Evolutionary conservation across 225 moss, liverwort and hornwort genomes (phyloP).

Genomic region (Anthoceros angustus): DNA sequence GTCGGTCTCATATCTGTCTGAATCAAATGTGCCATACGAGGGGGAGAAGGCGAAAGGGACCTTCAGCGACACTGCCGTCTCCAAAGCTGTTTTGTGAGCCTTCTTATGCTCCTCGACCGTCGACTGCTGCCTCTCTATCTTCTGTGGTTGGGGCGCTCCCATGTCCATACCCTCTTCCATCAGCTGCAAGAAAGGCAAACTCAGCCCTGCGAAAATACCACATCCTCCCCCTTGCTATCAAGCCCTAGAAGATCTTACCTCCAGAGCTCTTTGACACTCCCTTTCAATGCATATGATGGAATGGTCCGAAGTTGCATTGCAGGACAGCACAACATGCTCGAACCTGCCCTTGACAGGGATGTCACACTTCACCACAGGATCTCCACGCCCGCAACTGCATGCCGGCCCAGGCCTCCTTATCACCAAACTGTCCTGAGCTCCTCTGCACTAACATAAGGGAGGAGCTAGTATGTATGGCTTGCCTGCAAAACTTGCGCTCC

Average conservation of each 20-base stretch:
- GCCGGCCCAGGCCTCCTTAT: too few species aligned
- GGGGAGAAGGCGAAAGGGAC: slow-evolving; percentile 31
- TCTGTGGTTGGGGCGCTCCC: slow-evolving; percentile 19
- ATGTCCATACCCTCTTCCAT: slow-evolving; percentile 11
- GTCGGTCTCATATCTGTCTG: slow-evolving; percentile 16
- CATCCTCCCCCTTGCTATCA: background rate
- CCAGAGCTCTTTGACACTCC: slow-evolving; percentile 18
- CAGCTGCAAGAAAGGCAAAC: slow-evolving; percentile 13
- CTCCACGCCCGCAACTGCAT: slow-evolving; percentile 26
- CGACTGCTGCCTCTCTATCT: slow-evolving; percentile 24
- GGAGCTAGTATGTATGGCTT: background rate
- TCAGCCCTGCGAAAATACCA: background rate
- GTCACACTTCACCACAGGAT: slow-evolving; percentile 27
- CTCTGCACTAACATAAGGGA: background rate
- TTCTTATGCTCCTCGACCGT: slow-evolving; percentile 12
- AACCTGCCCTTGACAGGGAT: slow-evolving; percentile 39
- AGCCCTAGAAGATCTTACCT: slow-evolving; percentile 12
- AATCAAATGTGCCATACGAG: slow-evolving; percentile 9
- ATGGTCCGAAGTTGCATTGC: slow-evolving; percentile 32
- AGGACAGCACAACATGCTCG: slow-evolving; percentile 32
- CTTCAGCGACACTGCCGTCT: slow-evolving; percentile 27
- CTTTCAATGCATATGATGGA: slow-evolving; percentile 30
- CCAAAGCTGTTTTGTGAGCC: slow-evolving; percentile 21
- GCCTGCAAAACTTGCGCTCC: slow-evolving; percentile 35
- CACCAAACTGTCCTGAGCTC: background rate